phyloP scores from a whole-genome alignment of 768 basidiomycete species.

The Steccherinum ochraceum region DNA sequence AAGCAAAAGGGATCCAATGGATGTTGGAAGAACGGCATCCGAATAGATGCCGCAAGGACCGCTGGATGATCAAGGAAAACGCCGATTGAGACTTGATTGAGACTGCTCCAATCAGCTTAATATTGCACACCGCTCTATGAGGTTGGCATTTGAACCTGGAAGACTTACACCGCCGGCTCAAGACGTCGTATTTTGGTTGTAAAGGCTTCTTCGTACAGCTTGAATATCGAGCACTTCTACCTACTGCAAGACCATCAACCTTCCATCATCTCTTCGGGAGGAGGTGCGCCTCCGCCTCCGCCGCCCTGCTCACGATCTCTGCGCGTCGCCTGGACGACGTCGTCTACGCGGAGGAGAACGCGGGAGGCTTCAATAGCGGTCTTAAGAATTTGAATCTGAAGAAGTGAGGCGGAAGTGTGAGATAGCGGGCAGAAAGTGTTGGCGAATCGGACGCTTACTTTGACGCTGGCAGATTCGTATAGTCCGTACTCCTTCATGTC shows the following conservation, averaged over 20 bases:
- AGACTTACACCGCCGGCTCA: too few relatives aligned
- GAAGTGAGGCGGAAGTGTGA: background rate
- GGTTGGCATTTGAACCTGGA: too few relatives aligned
- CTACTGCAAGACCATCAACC: background rate
- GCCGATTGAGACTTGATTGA: too few relatives aligned
- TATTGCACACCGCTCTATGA: too few relatives aligned
- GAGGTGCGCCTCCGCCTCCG: conserved; percentile 32
- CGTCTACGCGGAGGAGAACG: conserved; percentile 88
- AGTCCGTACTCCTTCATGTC: conserved; percentile 95
- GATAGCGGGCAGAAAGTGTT: background rate
- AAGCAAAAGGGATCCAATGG: too few relatives aligned
- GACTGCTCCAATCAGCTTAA: too few relatives aligned
- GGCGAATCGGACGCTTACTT: conserved; percentile 25
- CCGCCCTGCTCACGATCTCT: conserved; percentile 59
- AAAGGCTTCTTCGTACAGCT: background rate
- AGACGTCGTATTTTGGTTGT: too few relatives aligned
- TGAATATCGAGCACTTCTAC: conserved; percentile 3
- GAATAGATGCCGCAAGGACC: too few relatives aligned
- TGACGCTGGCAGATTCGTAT: conserved; percentile 94
- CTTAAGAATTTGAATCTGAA: conserved; percentile 88
- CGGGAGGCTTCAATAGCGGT: conserved; percentile 96
- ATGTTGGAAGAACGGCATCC: too few relatives aligned
- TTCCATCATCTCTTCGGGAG: conserved; percentile 50
- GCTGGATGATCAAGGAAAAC: too few relatives aligned
- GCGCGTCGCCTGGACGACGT: conserved; percentile 85